Conservation (phyloP, 169 alveolate species). For the Plasmodium gallinaceum region DNA sequence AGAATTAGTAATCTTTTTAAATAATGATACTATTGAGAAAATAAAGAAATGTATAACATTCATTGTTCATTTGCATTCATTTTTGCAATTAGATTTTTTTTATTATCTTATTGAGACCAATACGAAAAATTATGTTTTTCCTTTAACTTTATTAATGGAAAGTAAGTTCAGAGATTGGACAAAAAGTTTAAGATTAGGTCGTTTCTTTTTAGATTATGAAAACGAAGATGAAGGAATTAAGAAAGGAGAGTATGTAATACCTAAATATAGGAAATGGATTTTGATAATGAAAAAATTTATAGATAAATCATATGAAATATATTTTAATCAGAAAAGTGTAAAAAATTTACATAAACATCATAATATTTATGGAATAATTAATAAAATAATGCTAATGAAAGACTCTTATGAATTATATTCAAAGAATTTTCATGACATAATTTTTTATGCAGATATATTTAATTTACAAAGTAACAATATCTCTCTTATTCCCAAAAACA, state of each 20-base stretch:
- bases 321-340: slow-evolving; percentile 52
- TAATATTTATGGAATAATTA: slow-evolving; percentile 31
- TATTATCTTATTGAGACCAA: slow-evolving; percentile 31
- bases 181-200: not conserved
- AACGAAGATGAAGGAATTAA: not conserved
- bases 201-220: slow-evolving; percentile 47
- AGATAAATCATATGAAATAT: slow-evolving; percentile 3
- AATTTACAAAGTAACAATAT: slow-evolving; percentile 6
- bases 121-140: not conserved
- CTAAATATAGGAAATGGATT: slow-evolving; percentile 11
- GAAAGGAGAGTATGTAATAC: not conserved
- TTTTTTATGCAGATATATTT: slow-evolving; percentile 57
- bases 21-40: slow-evolving; percentile 16
- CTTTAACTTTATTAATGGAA: slow-evolving; percentile 26
- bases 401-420: slow-evolving; percentile 44
- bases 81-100: slow-evolving; percentile 56
- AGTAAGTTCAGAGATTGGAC: slow-evolving; percentile 22
- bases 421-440: slow-evolving; percentile 28
- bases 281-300: slow-evolving; percentile 4
- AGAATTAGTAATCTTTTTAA: slow-evolving; percentile 39
- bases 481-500: slow-evolving; percentile 1
- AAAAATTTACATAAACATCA: slow-evolving; percentile 14
- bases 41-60: slow-evolving; percentile 23
- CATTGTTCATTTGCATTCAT: slow-evolving; percentile 46
- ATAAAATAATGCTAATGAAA: slow-evolving; percentile 45